These are phyloP conservation scores for Trichoderma oligosporum DNA, from an alignment of 2,329 filamentous ascomycete species.

Conservation along the genomic window DNA sequence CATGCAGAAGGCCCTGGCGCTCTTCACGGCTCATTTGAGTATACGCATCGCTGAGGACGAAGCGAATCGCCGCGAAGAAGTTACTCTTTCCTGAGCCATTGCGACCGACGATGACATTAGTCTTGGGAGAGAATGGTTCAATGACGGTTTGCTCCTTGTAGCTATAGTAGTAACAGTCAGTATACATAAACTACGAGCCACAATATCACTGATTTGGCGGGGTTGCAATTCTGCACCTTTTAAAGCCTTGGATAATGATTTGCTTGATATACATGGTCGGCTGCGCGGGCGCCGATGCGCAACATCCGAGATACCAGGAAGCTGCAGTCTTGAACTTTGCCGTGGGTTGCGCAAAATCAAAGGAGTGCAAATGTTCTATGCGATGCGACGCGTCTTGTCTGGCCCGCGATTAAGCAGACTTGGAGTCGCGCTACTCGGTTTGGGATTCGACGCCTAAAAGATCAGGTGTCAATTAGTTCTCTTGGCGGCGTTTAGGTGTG, in stretches of 20 bases:
- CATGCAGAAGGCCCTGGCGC: slow-evolving; percentile 91
- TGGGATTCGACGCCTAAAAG: slow-evolving; percentile 27
- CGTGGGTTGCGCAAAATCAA: slow-evolving; percentile 17
- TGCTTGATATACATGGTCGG: slow-evolving; percentile 94
- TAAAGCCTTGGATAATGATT: slow-evolving; percentile 99
- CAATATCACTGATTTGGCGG: slow-evolving; percentile 9
- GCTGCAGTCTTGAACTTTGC: slow-evolving; percentile 26
- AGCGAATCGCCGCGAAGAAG: slow-evolving; percentile 98
- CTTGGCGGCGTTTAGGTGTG: neutral
- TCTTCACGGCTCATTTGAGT: slow-evolving; percentile 94
- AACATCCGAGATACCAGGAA: slow-evolving; percentile 31
- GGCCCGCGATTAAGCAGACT: slow-evolving; percentile 19
- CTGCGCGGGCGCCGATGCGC: slow-evolving; percentile 38
- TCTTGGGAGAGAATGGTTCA: slow-evolving; percentile 94
- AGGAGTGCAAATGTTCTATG: slow-evolving; percentile 14
- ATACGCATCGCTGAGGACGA: slow-evolving; percentile 97
- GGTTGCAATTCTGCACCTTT: slow-evolving; percentile 61
- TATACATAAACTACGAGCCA: neutral
- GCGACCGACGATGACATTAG: slow-evolving; percentile 97
- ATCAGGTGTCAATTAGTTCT: slow-evolving; percentile 13
- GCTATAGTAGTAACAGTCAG: slow-evolving; percentile 46
- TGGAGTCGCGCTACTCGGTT: slow-evolving; percentile 27
- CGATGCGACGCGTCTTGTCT: slow-evolving; percentile 23
- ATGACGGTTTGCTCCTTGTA: slow-evolving; percentile 99
- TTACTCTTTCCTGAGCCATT: slow-evolving; percentile 99